These are phyloP conservation scores for Trichoderma sp. DNA, from an alignment of 2,329 filamentous ascomycete species.

Conservation along the genomic window DNA sequence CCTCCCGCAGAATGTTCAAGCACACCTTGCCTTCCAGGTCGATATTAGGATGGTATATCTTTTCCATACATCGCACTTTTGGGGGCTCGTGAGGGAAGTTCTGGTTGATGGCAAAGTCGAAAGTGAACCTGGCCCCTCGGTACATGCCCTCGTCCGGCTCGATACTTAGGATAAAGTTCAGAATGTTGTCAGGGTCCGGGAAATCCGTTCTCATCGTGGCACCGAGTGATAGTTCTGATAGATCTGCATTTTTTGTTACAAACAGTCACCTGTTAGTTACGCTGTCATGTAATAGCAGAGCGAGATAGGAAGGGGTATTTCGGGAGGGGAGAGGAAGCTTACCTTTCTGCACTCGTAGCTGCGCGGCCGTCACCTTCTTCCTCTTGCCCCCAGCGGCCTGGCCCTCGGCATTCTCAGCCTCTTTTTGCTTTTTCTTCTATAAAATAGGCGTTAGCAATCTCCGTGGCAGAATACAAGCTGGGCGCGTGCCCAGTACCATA, in stretches of 20 bases:
- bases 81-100: constrained; percentile 97
- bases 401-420: constrained; percentile 80
- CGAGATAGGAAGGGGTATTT: background rate
- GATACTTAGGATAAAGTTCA: constrained; percentile 80
- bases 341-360: constrained; percentile 96
- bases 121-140: constrained; percentile 82
- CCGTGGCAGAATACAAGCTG: background rate
- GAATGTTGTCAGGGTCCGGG: constrained; percentile 79
- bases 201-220: constrained; percentile 81
- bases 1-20: constrained; percentile 93
- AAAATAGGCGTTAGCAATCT: constrained; percentile 30
- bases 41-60: constrained; percentile 99
- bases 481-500: constrained; percentile 66
- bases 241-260: constrained; percentile 55
- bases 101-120: constrained; percentile 88
- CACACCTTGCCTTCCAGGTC: constrained; percentile 97
- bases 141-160: constrained; percentile 87
- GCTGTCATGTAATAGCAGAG: background rate
- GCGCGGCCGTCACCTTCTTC: constrained; percentile 97
- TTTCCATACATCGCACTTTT: constrained; percentile 95
- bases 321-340: constrained; percentile 25
- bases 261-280: background rate
- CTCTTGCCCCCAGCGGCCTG: constrained; percentile 76
- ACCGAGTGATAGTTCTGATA: constrained; percentile 77
- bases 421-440: constrained; percentile 95